Conservation (phyloP, 1,139 yeast genomes). For the Diutina scorzettiae region DNA sequence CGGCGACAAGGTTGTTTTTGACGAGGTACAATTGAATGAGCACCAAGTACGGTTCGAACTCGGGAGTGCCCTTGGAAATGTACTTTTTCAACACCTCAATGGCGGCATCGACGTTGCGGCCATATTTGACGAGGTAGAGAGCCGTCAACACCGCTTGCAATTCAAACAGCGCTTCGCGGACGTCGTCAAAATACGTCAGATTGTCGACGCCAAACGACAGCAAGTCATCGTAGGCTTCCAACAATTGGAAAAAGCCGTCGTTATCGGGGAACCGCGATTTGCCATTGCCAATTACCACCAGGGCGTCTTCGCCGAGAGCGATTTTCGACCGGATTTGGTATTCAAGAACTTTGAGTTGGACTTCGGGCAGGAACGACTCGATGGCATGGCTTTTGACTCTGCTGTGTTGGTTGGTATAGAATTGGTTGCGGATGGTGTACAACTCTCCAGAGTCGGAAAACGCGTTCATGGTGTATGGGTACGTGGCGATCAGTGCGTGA, state of each 20-base stretch:
- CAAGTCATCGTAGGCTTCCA: slow-evolving; percentile 24
- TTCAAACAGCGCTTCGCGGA: slow-evolving; percentile 21
- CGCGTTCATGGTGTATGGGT: slow-evolving; percentile 1
- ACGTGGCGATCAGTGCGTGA: too few relatives aligned
- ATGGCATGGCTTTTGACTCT: slow-evolving; percentile 23
- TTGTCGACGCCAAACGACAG: slow-evolving; percentile 27
- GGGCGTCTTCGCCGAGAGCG: slow-evolving; percentile 30
- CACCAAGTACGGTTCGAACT: slow-evolving; percentile 33
- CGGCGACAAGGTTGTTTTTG: slow-evolving; percentile 27
- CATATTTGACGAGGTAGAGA: slow-evolving; percentile 28
- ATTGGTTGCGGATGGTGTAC: slow-evolving; percentile 33
- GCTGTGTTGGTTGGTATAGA: slow-evolving; percentile 33
- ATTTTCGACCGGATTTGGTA: slow-evolving; percentile 32
- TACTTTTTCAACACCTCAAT: slow-evolving; percentile 18
- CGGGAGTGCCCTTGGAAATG: slow-evolving; percentile 12
- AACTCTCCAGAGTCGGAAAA: slow-evolving; percentile 15
- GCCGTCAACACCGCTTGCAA: slow-evolving; percentile 31
- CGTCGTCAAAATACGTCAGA: slow-evolving; percentile 23
- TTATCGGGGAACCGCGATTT: slow-evolving; percentile 25
- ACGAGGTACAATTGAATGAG: slow-evolving; percentile 31
- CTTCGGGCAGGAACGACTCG: slow-evolving; percentile 24
- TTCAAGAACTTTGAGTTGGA: slow-evolving; percentile 28
- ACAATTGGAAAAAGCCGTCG: slow-evolving; percentile 18
- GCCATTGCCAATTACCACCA: slow-evolving; percentile 26
- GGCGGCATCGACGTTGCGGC: slow-evolving; percentile 29